These are phyloP conservation scores for Arachnopeziza araneosa DNA, from an alignment of 2,329 filamentous ascomycete genomes.

Conservation along the genomic window DNA sequence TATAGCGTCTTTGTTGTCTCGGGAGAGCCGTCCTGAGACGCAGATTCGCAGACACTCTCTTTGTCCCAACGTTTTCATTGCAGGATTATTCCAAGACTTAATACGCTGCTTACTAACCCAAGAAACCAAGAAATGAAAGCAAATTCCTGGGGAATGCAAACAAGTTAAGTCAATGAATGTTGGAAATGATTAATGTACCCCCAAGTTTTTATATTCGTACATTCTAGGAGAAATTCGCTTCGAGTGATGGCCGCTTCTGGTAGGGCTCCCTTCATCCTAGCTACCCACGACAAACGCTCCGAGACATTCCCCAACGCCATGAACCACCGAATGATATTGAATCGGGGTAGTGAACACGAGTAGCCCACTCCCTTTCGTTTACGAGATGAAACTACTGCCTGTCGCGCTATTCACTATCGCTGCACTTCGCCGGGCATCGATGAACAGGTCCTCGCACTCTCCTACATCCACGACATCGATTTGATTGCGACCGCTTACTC, in stretches of 20 bases:
- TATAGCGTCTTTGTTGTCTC: constrained; percentile 31
- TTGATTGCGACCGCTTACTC: constrained; percentile 71
- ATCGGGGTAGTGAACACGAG: constrained; percentile 8
- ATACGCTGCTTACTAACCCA: constrained; percentile 14
- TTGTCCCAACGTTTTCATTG: constrained; percentile 24
- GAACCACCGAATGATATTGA: constrained; percentile 12
- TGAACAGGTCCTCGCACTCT: constrained; percentile 79
- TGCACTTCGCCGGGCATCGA: constrained; percentile 75
- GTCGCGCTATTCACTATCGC: constrained; percentile 59
- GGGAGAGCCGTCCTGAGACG: constrained; percentile 26
- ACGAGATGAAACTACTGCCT: constrained; percentile 50
- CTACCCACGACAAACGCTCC: constrained; percentile 15
- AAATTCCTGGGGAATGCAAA: constrained; percentile 13
- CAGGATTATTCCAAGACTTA: constrained; percentile 8
- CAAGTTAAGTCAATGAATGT: constrained; percentile 3
- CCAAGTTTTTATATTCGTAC: constrained; percentile 19
- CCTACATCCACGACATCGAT: constrained; percentile 73
- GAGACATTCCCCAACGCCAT: constrained; percentile 21
- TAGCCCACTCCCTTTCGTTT: constrained; percentile 12
- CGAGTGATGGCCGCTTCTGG: constrained; percentile 10
- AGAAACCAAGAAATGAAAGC: constrained; percentile 9
- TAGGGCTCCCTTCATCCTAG: constrained; percentile 3
- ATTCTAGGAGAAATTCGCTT: constrained; percentile 14
- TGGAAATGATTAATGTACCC: constrained; percentile 12
- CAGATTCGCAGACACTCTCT: constrained; percentile 25